Evolutionary conservation across 2,329 filamentous ascomycete species (phyloP).

Genomic region (Verticillium tricorpus): DNA sequence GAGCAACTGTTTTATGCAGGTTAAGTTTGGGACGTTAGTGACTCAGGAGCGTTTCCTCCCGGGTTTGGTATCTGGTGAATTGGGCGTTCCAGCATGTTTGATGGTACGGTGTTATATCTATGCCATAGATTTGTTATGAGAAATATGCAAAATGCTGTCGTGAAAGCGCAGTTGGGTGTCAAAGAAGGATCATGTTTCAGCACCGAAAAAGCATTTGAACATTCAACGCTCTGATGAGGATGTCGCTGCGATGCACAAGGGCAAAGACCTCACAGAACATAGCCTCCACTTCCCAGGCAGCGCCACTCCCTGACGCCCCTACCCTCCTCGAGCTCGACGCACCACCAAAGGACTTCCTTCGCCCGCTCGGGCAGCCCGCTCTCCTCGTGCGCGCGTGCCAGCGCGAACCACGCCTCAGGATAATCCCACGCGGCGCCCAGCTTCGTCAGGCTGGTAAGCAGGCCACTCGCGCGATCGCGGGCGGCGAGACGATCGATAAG

Average conservation of each 20-base stretch:
- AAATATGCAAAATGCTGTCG: too few species aligned
- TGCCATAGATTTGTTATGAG: neutral
- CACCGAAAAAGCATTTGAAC: neutral
- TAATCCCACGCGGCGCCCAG: conserved; percentile 85
- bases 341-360: conserved; percentile 95
- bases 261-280: conserved; percentile 45
- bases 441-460: conserved; percentile 79
- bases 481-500: conserved; percentile 81
- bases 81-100: neutral
- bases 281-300: conserved; percentile 61
- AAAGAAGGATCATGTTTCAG: neutral
- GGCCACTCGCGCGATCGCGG: conserved; percentile 79
- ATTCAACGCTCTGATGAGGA: neutral
- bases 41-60: too few species aligned
- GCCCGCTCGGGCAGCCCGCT: conserved; percentile 82
- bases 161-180: too few species aligned
- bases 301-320: conserved; percentile 76
- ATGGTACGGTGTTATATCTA: neutral
- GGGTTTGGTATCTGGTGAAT: neutral
- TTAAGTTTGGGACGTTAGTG: neutral
- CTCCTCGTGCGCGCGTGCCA: conserved; percentile 84
- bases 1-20: neutral
- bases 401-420: conserved; percentile 86
- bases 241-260: neutral
- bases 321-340: conserved; percentile 87